phyloP scores from a whole-genome alignment of 805 yeast species.

The Candida tammaniensis region DNA sequence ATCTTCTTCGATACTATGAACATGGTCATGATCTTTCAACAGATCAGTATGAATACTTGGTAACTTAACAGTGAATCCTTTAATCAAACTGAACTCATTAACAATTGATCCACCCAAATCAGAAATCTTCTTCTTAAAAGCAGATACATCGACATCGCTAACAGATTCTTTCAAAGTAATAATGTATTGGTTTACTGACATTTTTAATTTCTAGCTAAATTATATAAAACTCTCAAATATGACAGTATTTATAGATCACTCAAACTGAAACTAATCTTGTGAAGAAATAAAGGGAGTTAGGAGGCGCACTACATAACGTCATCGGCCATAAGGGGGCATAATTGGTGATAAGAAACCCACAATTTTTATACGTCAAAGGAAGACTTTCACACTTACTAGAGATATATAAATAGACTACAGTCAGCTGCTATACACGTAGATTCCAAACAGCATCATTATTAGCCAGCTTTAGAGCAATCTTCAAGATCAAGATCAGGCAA shows the following conservation, averaged over 20 bases:
- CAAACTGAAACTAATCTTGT: too few species aligned
- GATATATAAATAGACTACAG: too few species aligned
- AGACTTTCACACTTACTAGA: too few species aligned
- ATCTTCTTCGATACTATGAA: slow-evolving; percentile 65
- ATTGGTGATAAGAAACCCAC: too few species aligned
- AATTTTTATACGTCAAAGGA: too few species aligned
- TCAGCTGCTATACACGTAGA: too few species aligned
- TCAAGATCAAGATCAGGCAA: neutral
- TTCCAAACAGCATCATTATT: too few species aligned
- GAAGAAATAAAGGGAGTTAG: too few species aligned
- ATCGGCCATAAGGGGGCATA: too few species aligned
- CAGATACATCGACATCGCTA: slow-evolving; percentile 35
- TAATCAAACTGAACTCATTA: slow-evolving; percentile 61
- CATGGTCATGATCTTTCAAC: slow-evolving; percentile 48
- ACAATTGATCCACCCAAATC: slow-evolving; percentile 60
- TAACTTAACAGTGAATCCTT: slow-evolving; percentile 61
- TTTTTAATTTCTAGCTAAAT: too few species aligned
- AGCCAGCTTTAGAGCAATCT: too few species aligned
- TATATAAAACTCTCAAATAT: neutral
- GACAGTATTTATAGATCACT: neutral
- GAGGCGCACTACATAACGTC: too few species aligned
- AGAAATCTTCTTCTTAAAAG: slow-evolving; percentile 46
- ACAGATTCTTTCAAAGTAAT: slow-evolving; percentile 47
- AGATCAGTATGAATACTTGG: slow-evolving; percentile 51
- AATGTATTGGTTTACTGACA: slow-evolving; percentile 30